A percentile compares a stretch with the other conserved stretches of the same genome.
Conservation (phyloP, 176 grass and related monocot species). For the Panicum miliaceum region DNA sequence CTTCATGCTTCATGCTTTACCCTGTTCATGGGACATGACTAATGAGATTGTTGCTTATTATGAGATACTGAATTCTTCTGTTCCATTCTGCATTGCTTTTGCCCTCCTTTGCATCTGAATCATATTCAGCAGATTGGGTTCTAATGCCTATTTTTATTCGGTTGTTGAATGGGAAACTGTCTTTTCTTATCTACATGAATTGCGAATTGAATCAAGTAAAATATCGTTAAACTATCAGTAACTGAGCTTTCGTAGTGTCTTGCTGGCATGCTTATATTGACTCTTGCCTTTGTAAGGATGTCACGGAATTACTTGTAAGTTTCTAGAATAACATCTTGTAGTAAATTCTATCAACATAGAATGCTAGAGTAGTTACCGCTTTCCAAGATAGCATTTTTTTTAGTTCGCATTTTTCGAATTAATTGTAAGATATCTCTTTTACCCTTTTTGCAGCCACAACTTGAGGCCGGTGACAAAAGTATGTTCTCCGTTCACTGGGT, state of each 20-base stretch:
- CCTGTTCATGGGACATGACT: constrained; percentile 12
- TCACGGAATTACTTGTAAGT: not conserved
- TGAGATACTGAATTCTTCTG: constrained; percentile 13
- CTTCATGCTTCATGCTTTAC: not conserved
- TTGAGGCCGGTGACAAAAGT: constrained; percentile 98
- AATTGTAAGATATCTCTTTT: constrained; percentile 46
- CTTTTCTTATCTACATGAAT: constrained; percentile 10
- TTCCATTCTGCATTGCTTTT: not conserved
- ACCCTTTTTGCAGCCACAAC: constrained; percentile 76
- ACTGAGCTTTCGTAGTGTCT: not conserved
- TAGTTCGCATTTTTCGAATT: constrained; percentile 29
- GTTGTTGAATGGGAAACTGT: not conserved
- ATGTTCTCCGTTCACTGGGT: constrained; percentile 40
- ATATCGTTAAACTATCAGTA: not conserved
- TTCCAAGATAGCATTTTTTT: constrained; percentile 31
- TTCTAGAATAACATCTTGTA: not conserved
- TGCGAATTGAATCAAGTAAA: not conserved
- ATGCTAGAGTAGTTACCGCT: not conserved
- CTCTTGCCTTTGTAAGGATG: constrained; percentile 1
- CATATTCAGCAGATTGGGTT: not conserved
- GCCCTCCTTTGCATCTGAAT: not conserved
- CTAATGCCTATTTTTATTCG: not conserved
- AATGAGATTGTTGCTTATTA: not conserved
- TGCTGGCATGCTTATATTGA: not conserved
- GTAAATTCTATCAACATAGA: constrained; percentile 2